Conservation (phyloP, 2,329 filamentous ascomycete species). For the Teratosphaeria nubilosa region DNA sequence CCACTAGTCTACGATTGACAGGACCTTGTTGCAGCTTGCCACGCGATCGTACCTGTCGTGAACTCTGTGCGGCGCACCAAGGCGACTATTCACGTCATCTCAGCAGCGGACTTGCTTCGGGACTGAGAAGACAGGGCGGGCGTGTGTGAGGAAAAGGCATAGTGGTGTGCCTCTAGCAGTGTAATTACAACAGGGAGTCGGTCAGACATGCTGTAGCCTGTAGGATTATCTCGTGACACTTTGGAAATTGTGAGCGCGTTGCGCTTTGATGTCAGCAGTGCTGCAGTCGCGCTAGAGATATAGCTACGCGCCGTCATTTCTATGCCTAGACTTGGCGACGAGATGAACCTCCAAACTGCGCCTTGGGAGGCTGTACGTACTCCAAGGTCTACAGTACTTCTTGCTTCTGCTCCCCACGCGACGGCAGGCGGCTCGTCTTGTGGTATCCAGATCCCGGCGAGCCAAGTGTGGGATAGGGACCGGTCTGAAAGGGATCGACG, state of each 20-base stretch:
- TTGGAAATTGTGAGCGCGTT: background rate
- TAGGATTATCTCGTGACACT: background rate
- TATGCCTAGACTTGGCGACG: too few relatives aligned
- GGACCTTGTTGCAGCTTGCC: background rate
- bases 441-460: background rate
- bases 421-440: background rate
- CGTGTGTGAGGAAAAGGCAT: background rate
- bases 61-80: background rate
- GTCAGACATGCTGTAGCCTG: background rate
- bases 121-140: background rate
- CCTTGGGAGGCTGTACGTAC: too few relatives aligned
- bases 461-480: background rate
- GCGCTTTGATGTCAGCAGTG: background rate
- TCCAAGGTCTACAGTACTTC: too few relatives aligned
- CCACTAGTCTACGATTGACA: background rate
- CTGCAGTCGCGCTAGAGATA: background rate
- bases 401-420: background rate
- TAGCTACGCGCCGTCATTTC: background rate
- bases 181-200: background rate
- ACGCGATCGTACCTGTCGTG: background rate
- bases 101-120: background rate
- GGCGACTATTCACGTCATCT: background rate
- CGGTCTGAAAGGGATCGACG: background rate
- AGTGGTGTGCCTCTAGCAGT: background rate
- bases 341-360: too few relatives aligned